Evolutionary conservation across 139 green algal species (phyloP).

Genomic region (Chlamydomonas asymmetrica): DNA sequence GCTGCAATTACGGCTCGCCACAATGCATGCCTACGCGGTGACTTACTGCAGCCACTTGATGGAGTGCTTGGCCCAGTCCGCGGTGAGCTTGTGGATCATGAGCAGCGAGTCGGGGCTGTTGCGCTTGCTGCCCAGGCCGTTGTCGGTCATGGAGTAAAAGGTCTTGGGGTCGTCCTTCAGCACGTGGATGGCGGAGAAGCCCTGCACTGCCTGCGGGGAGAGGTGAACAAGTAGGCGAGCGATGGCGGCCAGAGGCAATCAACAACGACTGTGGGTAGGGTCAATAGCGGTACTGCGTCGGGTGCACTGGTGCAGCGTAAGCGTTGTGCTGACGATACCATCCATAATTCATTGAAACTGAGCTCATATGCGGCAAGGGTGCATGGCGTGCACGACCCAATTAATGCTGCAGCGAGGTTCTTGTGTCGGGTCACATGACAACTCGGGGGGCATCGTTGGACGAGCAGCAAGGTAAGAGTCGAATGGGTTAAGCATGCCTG

Average conservation of each 20-base stretch:
- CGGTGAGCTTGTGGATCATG: conserved; percentile 1
- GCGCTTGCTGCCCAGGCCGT: conserved; percentile 1
- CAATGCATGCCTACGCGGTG: too few relatives aligned
- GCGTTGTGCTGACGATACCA: background rate
- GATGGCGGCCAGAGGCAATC: background rate
- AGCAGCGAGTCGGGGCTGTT: conserved; percentile 4
- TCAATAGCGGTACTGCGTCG: background rate
- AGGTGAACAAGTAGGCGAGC: too few relatives aligned
- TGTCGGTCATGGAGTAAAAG: background rate
- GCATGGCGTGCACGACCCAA: background rate
- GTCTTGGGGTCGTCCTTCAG: too few relatives aligned
- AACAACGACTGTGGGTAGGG: too few relatives aligned
- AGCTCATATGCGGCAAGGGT: too few relatives aligned
- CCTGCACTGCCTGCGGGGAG: background rate
- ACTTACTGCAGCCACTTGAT: background rate
- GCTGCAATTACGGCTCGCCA: too few relatives aligned
- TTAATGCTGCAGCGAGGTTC: too few relatives aligned
- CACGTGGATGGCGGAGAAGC: conserved; percentile 10
- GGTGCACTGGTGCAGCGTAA: background rate
- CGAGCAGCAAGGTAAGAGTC: too few relatives aligned
- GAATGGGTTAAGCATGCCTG: too few relatives aligned
- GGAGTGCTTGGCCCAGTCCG: background rate
- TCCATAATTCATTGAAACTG: background rate
- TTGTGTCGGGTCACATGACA: too few relatives aligned
- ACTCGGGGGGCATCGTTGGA: too few relatives aligned